Base-by-base conservation (phyloP, 306 rosid species). In the Cyamopsis tetragonoloba region DNA sequence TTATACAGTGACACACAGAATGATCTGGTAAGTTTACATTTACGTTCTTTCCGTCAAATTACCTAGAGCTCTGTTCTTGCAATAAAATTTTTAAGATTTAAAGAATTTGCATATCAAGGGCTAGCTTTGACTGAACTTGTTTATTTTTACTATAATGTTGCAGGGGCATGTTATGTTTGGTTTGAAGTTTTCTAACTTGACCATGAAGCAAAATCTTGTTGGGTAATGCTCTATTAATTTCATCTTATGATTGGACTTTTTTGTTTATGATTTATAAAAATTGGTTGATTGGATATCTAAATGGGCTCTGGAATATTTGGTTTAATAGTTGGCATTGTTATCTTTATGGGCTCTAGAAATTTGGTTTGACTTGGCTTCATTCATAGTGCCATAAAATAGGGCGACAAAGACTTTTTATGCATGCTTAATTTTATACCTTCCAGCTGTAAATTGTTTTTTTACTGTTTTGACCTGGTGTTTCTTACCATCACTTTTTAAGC, bases 161-260 rank as follows among this genome's bases (percentile, higher is more conserved):
- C 86, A 93, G 98, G 96, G 81, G 44, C 86, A 85, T 70, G 57
- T 86, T 39, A 50, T 58, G 73, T 81, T 89, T 17, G 97, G 97
- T 37, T 76, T 93, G 78, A 89, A 88, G 81, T 83, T 88, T 70
- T 84, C 93, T 71, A 84, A 84, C 82, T 72, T 93, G 95, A 86
- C 84, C 66, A 78, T 86, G 93, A 93, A 89, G 81, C 96, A 89
- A 76, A 82, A 82, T 82, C 81, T 81, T 73, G 19, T 62, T 23
- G 89, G 98, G 98, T 92, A 85, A 50, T 51, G 44, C 46, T 74
- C 59, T 79, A 77, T 63, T 65, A 50, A 71, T 71, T 70, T 42
- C 39, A 27, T 66, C 53, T 42, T 65, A 4, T 73, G 38, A 39
- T 37, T 50, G 30, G 20, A 59, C 12, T 47, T 31, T 18, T 17